Percentiles rank a stretch among this genome's conserved stretches.
phyloP scores from a whole-genome alignment of 305 asterid genomes.

The Fraxinus albicans region DNA sequence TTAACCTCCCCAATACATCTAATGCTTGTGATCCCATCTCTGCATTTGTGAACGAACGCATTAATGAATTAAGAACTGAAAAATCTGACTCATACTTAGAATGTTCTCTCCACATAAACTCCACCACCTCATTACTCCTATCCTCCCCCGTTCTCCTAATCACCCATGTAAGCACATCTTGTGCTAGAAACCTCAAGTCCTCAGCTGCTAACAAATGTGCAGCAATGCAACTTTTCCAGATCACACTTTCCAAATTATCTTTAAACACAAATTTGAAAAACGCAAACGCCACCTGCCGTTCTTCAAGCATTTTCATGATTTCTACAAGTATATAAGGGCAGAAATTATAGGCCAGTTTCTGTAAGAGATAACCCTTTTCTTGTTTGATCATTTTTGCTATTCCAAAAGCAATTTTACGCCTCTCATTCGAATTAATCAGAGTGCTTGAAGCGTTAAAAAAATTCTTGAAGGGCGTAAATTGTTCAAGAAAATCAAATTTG shows the following conservation, averaged over 20 bases:
- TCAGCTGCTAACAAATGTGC: constrained; percentile 56
- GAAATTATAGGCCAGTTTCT: constrained; percentile 47
- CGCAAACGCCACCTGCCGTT: constrained; percentile 56
- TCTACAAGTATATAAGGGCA: constrained; percentile 55
- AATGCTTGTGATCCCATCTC: constrained; percentile 62
- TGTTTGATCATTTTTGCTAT: constrained; percentile 58
- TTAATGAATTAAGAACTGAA: constrained; percentile 68
- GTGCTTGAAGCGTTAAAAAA: constrained; percentile 20
- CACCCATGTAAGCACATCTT: constrained; percentile 73
- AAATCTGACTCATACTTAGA: constrained; percentile 42
- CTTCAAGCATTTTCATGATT: constrained; percentile 56
- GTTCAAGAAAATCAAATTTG: constrained; percentile 56
- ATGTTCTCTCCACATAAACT: constrained; percentile 55
- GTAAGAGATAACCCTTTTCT: constrained; percentile 39
- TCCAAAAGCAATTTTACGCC: constrained; percentile 64
- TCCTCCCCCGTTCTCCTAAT: constrained; percentile 57
- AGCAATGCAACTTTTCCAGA: constrained; percentile 50
- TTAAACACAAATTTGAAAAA: constrained; percentile 65
- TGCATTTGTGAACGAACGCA: constrained; percentile 75
- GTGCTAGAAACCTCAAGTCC: constrained; percentile 59
- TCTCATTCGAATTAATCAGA: constrained; percentile 64
- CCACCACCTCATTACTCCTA: constrained; percentile 59
- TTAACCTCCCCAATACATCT: constrained; percentile 65
- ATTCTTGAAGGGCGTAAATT: constrained; percentile 53
- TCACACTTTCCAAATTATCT: constrained; percentile 48